Evolutionary conservation across 73 alveolate species (phyloP).

Genomic region (Tetrahymena elliotti): DNA sequence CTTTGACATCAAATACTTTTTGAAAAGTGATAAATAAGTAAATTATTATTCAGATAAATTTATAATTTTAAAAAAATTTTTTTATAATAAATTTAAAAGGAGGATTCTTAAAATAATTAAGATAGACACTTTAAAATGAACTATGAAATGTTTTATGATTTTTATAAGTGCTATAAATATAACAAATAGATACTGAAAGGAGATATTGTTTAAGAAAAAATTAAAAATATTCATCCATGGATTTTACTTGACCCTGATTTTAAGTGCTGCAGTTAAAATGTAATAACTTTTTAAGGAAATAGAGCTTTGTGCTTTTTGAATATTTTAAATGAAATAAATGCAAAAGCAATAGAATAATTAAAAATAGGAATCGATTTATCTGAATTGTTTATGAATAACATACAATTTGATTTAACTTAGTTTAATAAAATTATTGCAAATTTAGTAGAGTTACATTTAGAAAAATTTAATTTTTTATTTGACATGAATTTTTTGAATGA

Average conservation of each 20-base stretch:
- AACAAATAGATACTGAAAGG: neutral
- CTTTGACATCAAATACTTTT: neutral
- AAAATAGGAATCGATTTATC: neutral
- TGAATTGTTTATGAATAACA: neutral
- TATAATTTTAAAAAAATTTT: too few species aligned
- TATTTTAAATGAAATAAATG: neutral
- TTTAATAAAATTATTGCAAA: neutral
- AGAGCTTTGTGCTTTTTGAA: neutral
- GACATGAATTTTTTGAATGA: neutral
- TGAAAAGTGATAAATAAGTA: neutral
- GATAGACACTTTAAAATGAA: neutral
- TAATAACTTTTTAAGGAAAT: neutral
- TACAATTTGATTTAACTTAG: neutral
- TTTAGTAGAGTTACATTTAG: neutral
- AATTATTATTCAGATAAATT: too few species aligned
- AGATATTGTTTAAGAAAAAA: neutral
- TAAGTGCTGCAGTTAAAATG: neutral
- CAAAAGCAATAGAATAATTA: neutral
- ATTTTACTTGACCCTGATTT: neutral
- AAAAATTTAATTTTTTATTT: neutral
- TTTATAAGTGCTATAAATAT: neutral
- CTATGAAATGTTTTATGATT: neutral
- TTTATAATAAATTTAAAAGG: neutral
- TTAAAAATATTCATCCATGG: neutral
- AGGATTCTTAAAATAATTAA: neutral